Evolutionary conservation across 2,329 filamentous ascomycete genomes (phyloP), one percentile per base, ranked within the genome.

Genomic region (Cercospora nicotianae): DNA sequence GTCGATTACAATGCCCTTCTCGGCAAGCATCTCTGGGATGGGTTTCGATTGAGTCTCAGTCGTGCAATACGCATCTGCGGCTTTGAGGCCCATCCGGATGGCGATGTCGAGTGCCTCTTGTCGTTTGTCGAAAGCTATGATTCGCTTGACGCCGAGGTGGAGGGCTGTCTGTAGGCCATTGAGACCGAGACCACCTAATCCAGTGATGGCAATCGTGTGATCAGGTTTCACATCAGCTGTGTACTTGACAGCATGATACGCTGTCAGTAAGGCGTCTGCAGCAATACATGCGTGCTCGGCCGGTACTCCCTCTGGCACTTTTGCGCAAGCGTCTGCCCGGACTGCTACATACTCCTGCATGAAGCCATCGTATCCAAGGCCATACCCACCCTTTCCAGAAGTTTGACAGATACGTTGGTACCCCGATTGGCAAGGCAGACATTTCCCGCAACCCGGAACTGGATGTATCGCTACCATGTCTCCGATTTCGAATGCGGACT

Each of bases 101-200:
- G 79, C 79, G 3, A 75, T 73, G 23, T 80, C 70, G 1, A 78
- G 61, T 8, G 71, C 66, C 36, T 78, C 78, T n/a, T 77, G 72
- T 8, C 75, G 72, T 7, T 78, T 69, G 66, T 81, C 79, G 7
- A 75, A 76, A 5, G 80, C 75, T 39, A 80, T 72, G 20, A 79
- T 70, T 59, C 83, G 80, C 60, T 70, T 69, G 60, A 83, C 86
- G 42, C 85, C 81, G 57, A 85, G 80, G 70, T 85, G 77, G 67
- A 82, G 82, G 36, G 86, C 73, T 26, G 81, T 76, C 62, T 82
- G 80, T 13, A 82, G 67, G 0, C 77, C 81, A 70, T 82, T 82
- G 63, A 81, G 79, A 0, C 81, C 80, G 3, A 82, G 71, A 0
- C 81, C 81, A 16, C 80, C 80, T 0, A 82, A 75, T 1, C 80